These are phyloP conservation scores for Thielaviopsis musarum DNA, from an alignment of 2,329 filamentous ascomycete genomes.

Conservation along the genomic window DNA sequence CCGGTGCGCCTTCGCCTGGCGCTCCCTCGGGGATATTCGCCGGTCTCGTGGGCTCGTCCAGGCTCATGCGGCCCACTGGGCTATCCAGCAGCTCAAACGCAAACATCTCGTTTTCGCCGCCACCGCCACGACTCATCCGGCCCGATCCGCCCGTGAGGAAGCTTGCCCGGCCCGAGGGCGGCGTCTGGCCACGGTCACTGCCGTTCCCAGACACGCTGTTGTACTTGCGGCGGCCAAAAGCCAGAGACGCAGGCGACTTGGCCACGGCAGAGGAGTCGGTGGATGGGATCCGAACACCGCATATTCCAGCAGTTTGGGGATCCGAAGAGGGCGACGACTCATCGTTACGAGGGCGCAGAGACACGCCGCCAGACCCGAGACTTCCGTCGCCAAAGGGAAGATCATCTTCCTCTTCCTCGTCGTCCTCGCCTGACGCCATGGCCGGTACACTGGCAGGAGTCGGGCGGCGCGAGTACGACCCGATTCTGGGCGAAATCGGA, in stretches of 20 bases:
- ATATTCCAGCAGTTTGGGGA: conserved; percentile 2
- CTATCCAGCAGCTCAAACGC: conserved; percentile 14
- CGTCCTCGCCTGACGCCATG: conserved; percentile 40
- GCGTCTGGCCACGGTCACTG: conserved; percentile 24
- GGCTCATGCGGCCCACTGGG: conserved; percentile 35
- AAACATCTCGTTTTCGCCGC: conserved; percentile 8
- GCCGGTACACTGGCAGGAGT: conserved; percentile 53
- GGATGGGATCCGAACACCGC: background rate
- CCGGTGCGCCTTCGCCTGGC: background rate
- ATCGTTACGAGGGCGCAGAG: background rate
- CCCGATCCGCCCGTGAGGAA: conserved; percentile 16
- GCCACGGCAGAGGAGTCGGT: background rate
- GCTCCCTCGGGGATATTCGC: conserved; percentile 15
- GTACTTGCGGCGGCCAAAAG: conserved; percentile 31
- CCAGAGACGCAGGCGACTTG: conserved; percentile 24
- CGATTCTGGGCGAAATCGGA: conserved; percentile 49
- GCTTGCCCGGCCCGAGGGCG: conserved; percentile 29
- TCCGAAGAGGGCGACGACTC: background rate
- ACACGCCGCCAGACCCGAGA: conserved; percentile 34
- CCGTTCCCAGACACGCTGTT: conserved; percentile 21
- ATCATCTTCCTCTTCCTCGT: conserved; percentile 46
- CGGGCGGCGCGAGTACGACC: conserved; percentile 40
- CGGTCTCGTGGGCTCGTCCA: conserved; percentile 32
- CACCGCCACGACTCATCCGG: conserved; percentile 7
- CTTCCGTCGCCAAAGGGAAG: conserved; percentile 47